Percentiles rank a stretch among this genome's conserved stretches.
phyloP scores from a whole-genome alignment of 306 rosid species.

The Echinosophora koreensis region DNA sequence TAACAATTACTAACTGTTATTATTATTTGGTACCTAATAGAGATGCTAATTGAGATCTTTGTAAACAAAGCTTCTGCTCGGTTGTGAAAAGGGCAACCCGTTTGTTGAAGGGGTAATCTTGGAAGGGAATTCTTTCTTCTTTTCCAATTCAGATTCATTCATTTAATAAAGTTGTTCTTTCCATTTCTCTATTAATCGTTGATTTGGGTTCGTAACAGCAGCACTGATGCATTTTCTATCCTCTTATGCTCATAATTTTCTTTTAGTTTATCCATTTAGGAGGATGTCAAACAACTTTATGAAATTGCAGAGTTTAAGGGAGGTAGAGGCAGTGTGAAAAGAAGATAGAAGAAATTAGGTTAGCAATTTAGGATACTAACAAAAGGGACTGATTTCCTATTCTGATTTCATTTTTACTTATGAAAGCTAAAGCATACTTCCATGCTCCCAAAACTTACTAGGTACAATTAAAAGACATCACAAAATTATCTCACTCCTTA shows the following conservation, averaged over 20 bases:
- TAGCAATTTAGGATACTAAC: background rate
- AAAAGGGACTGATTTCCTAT: background rate
- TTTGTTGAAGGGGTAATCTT: too few relatives aligned
- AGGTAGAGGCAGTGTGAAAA: background rate
- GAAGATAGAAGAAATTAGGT: background rate
- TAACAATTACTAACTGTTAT: too few relatives aligned
- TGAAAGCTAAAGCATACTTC: background rate
- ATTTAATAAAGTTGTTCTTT: too few relatives aligned
- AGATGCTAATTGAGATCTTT: too few relatives aligned
- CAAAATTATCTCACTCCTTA: slow-evolving; percentile 5
- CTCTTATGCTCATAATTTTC: background rate
- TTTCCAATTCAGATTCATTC: too few relatives aligned
- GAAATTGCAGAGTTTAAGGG: background rate
- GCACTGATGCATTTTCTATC: background rate
- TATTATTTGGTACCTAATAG: too few relatives aligned
- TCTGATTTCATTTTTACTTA: background rate
- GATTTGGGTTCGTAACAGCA: too few relatives aligned
- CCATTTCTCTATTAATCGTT: too few relatives aligned
- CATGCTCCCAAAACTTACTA: slow-evolving; percentile 1
- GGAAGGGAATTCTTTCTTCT: too few relatives aligned
- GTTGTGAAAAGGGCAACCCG: too few relatives aligned
- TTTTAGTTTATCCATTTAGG: background rate
- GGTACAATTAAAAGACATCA: background rate
- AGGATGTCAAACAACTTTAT: background rate
- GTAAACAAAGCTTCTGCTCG: too few relatives aligned